Evolutionary conservation across 805 yeast genomes (phyloP).

Genomic region (Wickerhamomyces xylosicus): DNA sequence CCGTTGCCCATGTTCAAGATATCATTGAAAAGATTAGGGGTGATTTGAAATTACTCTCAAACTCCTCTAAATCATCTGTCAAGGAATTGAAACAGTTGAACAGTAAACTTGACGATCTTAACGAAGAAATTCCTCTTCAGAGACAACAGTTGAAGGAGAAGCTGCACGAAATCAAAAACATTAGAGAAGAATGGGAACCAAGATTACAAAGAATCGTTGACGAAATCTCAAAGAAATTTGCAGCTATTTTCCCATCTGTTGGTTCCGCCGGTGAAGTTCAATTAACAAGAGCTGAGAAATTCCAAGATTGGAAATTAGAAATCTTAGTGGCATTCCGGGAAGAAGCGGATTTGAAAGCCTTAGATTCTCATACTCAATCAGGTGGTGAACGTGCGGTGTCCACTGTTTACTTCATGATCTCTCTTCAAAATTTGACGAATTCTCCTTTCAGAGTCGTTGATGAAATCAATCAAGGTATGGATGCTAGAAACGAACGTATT

Average conservation of each 20-base stretch:
- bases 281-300: constrained; percentile 42
- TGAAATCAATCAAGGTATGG: constrained; percentile 99
- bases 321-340: constrained; percentile 83
- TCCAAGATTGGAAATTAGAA: constrained; percentile 71
- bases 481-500: constrained; percentile 78
- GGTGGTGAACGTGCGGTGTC: constrained; percentile 98
- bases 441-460: constrained; percentile 95
- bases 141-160: constrained; percentile 14
- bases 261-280: constrained; percentile 83
- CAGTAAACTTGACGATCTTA: constrained; percentile 14
- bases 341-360: constrained; percentile 51
- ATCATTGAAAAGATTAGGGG: constrained; percentile 36
- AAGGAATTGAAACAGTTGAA: constrained; percentile 22
- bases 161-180: constrained; percentile 26
- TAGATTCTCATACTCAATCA: constrained; percentile 85
- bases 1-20: constrained; percentile 26
- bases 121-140: constrained; percentile 8
- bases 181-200: constrained; percentile 49
- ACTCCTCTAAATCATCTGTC: constrained; percentile 28
- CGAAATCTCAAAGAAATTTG: constrained; percentile 54
- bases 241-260: constrained; percentile 55
- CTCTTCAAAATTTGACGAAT: constrained; percentile 77
- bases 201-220: constrained; percentile 41
- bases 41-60: constrained; percentile 26
- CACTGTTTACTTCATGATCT: constrained; percentile 81